Percentiles rank a stretch among this genome's conserved stretches.
Conservation (phyloP, 1,284 basidiomycete species). For the Boletus semigastroideus region DNA sequence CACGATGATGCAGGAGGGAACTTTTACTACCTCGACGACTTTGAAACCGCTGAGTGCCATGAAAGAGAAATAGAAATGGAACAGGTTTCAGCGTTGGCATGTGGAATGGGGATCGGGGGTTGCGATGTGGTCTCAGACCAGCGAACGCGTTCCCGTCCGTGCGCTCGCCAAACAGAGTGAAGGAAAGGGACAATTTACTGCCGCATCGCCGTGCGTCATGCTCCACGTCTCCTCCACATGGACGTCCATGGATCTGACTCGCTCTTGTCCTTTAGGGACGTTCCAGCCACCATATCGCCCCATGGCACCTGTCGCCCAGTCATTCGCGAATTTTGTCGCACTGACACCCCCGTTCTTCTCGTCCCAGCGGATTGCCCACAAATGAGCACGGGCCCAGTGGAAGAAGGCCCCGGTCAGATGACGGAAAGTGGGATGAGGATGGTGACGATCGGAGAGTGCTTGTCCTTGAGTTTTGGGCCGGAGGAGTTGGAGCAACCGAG, state of each 20-base stretch:
- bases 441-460: conserved; percentile 71
- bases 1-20: not conserved
- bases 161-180: conserved; percentile 60
- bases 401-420: not conserved
- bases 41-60: conserved; percentile 56
- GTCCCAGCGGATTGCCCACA: conserved; percentile 67
- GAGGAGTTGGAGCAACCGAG: conserved; percentile 32
- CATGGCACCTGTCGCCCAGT: conserved; percentile 93
- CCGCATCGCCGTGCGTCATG: conserved; percentile 61
- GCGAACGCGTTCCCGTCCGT: too few species aligned
- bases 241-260: not conserved
- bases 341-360: conserved; percentile 75
- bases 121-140: too few species aligned
- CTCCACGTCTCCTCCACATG: not conserved
- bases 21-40: conserved; percentile 51
- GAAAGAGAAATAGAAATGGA: not conserved
- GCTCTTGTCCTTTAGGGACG: conserved; percentile 45
- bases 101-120: too few species aligned
- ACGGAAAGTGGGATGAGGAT: conserved; percentile 14
- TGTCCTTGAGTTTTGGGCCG: conserved; percentile 90
- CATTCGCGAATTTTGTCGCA: conserved; percentile 84
- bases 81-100: conserved; percentile 18
- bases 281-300: conserved; percentile 64
- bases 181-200: conserved; percentile 67
- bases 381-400: not conserved